Base-by-base conservation (phyloP, 225 moss, liverwort and hornwort species). In the Sphagnum tenellum region DNA sequence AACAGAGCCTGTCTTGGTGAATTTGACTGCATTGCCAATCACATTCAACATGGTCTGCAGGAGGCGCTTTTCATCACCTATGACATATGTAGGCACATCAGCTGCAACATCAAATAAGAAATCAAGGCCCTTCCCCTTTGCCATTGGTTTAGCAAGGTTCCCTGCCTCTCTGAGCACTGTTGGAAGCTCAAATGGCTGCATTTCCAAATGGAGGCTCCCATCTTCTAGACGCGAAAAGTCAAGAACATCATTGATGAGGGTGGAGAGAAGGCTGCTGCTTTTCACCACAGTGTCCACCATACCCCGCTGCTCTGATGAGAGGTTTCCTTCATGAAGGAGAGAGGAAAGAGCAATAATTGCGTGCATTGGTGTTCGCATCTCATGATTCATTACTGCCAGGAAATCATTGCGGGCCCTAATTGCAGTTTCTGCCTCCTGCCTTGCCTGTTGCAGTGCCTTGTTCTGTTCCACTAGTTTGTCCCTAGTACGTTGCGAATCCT, bases 291-390 rank as follows among this genome's bases (percentile, higher is more conserved):
- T 91, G 74, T 94, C 94, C 46, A 94, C 89, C 86, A 94, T 89
- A 56, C 89, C 80, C 12, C 89, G 87, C 69, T 94, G 94, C 7
- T 94, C 94, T 53, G 68, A 7, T 5, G 73, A 73, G n/a, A 94
- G 73, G 57, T 76, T 83, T 4, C 82, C 91, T 63, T 91, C 94
- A 75, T 91, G 94, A 9, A 94, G 76, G 61, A 94, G 63, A 7
- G 94, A 94, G 4, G 94, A 94, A 64, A 94, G 77, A 7, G 94
- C 94, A 67, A 91, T 94, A 59, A 94, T 86, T 45, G 94, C 91
- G 54, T 94, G 94, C 94, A 94, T 94, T 14, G 94, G 94, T 3
- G 94, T 94, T 3, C 94, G 87, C 94, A 94, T 94, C 69, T 94
- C 94, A 65, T 94, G 94, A 67, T 94, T 94, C 94, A 94, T 94